Evolutionary conservation across 2,329 filamentous ascomycete genomes (phyloP), one percentile per base, ranked within the genome.

Genomic region (Rhynchosporium graminicola): DNA sequence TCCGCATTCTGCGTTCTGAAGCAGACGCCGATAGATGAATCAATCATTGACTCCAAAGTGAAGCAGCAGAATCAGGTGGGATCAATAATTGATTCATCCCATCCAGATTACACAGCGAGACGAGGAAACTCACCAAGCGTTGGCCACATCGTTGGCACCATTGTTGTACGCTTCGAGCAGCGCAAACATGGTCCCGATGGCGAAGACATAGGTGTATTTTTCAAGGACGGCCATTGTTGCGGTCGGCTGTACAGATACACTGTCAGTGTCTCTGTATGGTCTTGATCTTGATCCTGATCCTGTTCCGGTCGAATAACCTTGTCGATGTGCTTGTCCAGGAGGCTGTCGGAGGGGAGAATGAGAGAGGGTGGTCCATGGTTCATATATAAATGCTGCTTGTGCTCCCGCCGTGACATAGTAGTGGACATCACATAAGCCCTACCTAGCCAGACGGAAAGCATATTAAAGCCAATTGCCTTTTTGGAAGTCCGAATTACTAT

Each of bases 111-210:
- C 20, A 20, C 20, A 20, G 20, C 1, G 20, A 20, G 20, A 20
- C 1, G 1, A 20, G 20, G 20, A 20, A 20, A 20, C 20, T 20
- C 20, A 20, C 87, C 89, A 93, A 57, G 90, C 80, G 77, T 94
- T 94, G 73, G 90, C 90, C 62, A 94, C 90, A 88, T 93, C 90
- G 76, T 92, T 62, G 64, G 73, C 73, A 79, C 83, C 83, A 66
- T 85, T 85, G 72, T 85, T 85, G 80, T 80, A 86, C 26, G 82
- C 82, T 74, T 85, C 83, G 36, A 86, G 79, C 60, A 83, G 78
- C 33, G 83, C 81, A 73, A 85, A 85, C 60, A 84, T 75, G 28
- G 80, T 79, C 65, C 80, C 81, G 60, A 85, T 78, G 68, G 77
- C 82, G 72, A 85, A 85, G 63, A 86, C 76, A 69, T 84, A 85